Conservation (phyloP, 805 yeast species). For the Saccharomycopsis guyanensis region DNA sequence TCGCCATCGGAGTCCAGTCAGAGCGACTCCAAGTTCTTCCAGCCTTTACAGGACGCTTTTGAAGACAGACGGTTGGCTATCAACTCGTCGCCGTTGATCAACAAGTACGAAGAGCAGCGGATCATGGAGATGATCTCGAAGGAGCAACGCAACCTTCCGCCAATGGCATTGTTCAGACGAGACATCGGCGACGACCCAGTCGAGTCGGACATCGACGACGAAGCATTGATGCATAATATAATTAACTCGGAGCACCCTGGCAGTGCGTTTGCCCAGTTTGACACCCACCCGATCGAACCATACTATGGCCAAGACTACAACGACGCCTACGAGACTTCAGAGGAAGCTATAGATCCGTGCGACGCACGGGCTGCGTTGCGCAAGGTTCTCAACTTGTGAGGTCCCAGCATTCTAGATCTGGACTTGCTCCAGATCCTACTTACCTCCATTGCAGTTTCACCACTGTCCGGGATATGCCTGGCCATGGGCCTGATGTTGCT, state of each 20-base stretch:
- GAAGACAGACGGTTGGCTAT: background rate
- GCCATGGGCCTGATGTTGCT: too few relatives aligned
- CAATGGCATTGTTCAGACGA: background rate
- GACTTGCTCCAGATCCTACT: too few relatives aligned
- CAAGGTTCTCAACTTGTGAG: conserved; percentile 5
- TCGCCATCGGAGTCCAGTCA: background rate
- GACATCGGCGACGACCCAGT: background rate
- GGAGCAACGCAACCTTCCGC: background rate
- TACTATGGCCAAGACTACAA: background rate
- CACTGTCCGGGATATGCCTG: too few relatives aligned
- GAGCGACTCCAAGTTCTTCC: background rate
- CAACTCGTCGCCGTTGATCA: conserved; percentile 14
- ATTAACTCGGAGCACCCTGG: background rate
- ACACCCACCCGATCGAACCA: background rate
- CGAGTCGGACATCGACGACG: conserved; percentile 5
- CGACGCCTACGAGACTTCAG: conserved; percentile 2
- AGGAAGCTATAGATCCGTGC: conserved; percentile 10
- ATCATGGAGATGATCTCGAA: background rate
- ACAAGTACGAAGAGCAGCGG: conserved; percentile 5
- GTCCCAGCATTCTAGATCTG: too few relatives aligned
- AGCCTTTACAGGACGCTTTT: background rate
- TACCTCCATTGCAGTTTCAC: too few relatives aligned
- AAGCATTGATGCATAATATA: conserved; percentile 2
- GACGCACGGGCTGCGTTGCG: conserved; percentile 19
- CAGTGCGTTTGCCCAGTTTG: too few relatives aligned